Evolutionary conservation across 768 basidiomycete species (phyloP).

Genomic region (Crucibulum laeve): DNA sequence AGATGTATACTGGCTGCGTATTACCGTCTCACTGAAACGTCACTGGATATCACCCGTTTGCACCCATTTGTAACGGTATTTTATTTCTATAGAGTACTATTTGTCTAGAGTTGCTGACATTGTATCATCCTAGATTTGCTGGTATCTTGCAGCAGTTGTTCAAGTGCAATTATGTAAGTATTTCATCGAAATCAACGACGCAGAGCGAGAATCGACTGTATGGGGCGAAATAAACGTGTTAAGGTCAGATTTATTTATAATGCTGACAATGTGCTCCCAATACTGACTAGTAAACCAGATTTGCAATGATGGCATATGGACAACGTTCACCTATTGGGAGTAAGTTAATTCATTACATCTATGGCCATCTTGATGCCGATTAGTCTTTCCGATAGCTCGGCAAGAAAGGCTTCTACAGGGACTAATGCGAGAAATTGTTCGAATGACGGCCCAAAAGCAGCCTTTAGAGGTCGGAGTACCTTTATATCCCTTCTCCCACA

Average conservation of each 20-base stretch:
- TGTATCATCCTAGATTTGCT: constrained; percentile 60
- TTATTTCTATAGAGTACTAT: constrained; percentile 3
- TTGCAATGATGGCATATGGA: constrained; percentile 83
- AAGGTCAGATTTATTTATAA: constrained; percentile 38
- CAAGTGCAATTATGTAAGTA: constrained; percentile 85
- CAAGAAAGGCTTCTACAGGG: constrained; percentile 81
- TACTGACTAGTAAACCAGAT: constrained; percentile 35
- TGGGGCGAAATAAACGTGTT: constrained; percentile 89
- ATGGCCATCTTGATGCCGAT: not conserved
- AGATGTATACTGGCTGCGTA: constrained; percentile 71
- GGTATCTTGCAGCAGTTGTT: constrained; percentile 87
- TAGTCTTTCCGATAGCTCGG: constrained; percentile 44
- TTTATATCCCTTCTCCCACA: constrained; percentile 76
- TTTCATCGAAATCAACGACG: constrained; percentile 78
- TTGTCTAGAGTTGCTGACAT: constrained; percentile 7
- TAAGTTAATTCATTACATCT: constrained; percentile 30
- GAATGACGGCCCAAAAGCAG: constrained; percentile 75
- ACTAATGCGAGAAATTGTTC: constrained; percentile 80
- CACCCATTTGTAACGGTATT: constrained; percentile 78
- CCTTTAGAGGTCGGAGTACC: constrained; percentile 80
- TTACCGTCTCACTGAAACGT: constrained; percentile 76
- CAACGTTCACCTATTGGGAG: constrained; percentile 78
- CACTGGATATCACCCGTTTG: constrained; percentile 72
- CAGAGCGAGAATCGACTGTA: constrained; percentile 65
- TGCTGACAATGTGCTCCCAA: constrained; percentile 1